Conservation (phyloP, 2,329 filamentous ascomycete species). For the Triangularia setosa region DNA sequence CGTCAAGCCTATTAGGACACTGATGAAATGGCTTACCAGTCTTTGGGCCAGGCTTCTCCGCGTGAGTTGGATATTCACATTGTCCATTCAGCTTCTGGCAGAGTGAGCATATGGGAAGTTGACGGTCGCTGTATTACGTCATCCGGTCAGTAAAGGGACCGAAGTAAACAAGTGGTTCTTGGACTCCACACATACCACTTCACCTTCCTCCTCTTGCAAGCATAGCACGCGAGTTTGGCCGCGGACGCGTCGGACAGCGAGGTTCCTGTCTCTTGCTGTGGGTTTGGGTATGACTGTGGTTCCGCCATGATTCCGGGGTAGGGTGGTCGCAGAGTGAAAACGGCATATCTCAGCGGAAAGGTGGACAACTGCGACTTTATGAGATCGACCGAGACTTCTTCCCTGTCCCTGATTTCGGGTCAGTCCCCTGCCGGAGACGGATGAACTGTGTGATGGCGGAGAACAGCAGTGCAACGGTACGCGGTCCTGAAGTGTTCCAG, state of each 20-base stretch:
- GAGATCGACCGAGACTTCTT: background rate
- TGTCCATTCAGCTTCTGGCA: slow-evolving; percentile 23
- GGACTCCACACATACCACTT: slow-evolving; percentile 22
- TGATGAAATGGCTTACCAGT: slow-evolving; percentile 21
- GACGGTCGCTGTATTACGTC: slow-evolving; percentile 20
- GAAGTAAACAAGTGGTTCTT: background rate
- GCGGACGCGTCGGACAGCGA: background rate
- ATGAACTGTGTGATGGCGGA: background rate
- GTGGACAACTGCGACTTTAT: background rate
- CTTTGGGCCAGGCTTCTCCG: slow-evolving; percentile 31
- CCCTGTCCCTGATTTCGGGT: background rate
- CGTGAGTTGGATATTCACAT: slow-evolving; percentile 28
- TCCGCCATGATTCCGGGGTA: background rate
- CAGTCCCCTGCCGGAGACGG: background rate
- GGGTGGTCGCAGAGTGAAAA: background rate
- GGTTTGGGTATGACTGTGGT: background rate
- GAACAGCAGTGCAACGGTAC: no score
- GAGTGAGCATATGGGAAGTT: slow-evolving; percentile 21
- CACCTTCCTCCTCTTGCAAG: slow-evolving; percentile 23
- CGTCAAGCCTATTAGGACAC: no score
- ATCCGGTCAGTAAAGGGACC: background rate
- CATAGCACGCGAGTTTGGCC: slow-evolving; percentile 14
- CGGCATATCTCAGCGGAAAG: background rate
- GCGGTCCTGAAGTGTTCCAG: no score
- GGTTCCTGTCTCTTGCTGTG: background rate